Conservation (phyloP, 129 eudicot genomes). For the Flaveria sonorensis region DNA sequence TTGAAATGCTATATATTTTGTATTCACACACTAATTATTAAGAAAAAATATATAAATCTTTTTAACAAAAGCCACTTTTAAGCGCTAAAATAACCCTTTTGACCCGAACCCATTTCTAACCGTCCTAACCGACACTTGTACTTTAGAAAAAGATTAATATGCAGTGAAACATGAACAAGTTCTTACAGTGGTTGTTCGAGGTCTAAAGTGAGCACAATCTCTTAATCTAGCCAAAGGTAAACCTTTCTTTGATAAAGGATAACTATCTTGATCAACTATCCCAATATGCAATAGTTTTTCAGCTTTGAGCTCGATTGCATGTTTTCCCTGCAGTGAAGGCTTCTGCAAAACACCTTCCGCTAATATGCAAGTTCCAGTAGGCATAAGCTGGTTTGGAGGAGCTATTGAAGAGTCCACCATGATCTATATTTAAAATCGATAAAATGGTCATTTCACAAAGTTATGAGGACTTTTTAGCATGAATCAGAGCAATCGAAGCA, state of each 20-base stretch:
- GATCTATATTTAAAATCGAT: conserved; percentile 41
- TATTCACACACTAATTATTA: not conserved
- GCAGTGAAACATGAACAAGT: not conserved
- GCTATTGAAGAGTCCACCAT: conserved; percentile 72
- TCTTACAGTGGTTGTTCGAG: conserved; percentile 81
- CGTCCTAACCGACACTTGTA: not conserved
- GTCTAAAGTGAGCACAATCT: conserved; percentile 80
- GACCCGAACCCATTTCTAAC: not conserved
- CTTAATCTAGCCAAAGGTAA: conserved; percentile 73
- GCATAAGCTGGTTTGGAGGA: conserved; percentile 66
- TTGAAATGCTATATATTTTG: not conserved
- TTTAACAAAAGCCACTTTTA: not conserved
- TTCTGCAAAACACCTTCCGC: conserved; percentile 81
- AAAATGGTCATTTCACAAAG: not conserved
- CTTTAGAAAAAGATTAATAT: not conserved
- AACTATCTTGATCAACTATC: conserved; percentile 63
- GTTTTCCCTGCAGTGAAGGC: conserved; percentile 54
- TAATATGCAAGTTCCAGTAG: conserved; percentile 73
- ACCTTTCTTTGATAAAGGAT: conserved; percentile 84
- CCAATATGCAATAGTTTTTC: conserved; percentile 79
- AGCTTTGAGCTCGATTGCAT: conserved; percentile 66
- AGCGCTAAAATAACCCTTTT: not conserved
- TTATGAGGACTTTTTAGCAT: not conserved
- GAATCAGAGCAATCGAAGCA: not conserved
- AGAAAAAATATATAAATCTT: not conserved